These are phyloP conservation scores for Hanseniaspora valbyensis DNA, from an alignment of 805 yeast species.

Conservation along the genomic window DNA sequence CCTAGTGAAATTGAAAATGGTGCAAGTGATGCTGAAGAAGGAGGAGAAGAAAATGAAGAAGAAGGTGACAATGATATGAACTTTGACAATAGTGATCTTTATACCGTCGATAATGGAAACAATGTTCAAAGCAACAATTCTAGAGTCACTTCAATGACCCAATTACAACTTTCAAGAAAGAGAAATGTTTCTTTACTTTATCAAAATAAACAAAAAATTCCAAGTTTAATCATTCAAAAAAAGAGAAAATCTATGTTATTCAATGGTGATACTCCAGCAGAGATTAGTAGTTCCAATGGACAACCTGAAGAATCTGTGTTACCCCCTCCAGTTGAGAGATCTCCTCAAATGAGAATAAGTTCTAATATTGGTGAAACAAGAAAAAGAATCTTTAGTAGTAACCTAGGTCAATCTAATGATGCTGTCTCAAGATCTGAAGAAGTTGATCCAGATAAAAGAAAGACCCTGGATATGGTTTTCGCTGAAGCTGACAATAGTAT, in stretches of 20 bases:
- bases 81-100: not conserved
- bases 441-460: constrained; percentile 31
- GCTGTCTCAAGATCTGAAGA: constrained; percentile 31
- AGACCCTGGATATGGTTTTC: constrained; percentile 28
- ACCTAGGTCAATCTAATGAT: constrained; percentile 25
- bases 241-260: constrained; percentile 15
- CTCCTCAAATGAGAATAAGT: constrained; percentile 31
- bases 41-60: not conserved
- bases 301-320: constrained; percentile 24
- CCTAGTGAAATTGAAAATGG: not conserved
- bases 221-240: constrained; percentile 24
- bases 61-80: not conserved
- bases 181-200: constrained; percentile 13
- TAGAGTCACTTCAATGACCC: constrained; percentile 10
- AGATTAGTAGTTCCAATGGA: not conserved
- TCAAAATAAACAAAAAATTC: constrained; percentile 12
- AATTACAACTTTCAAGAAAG: constrained; percentile 14
- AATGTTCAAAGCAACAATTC: constrained; percentile 3
- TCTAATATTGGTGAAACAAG: constrained; percentile 25
- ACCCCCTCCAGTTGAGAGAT: constrained; percentile 32
- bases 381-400: constrained; percentile 25
- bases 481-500: not conserved
- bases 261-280: not conserved
- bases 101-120: not conserved
- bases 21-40: not conserved